A percentile compares a stretch with the other conserved stretches of the same genome.
Conservation (phyloP, 805 yeast species). For the Saccharomycopsis guyanensis region DNA sequence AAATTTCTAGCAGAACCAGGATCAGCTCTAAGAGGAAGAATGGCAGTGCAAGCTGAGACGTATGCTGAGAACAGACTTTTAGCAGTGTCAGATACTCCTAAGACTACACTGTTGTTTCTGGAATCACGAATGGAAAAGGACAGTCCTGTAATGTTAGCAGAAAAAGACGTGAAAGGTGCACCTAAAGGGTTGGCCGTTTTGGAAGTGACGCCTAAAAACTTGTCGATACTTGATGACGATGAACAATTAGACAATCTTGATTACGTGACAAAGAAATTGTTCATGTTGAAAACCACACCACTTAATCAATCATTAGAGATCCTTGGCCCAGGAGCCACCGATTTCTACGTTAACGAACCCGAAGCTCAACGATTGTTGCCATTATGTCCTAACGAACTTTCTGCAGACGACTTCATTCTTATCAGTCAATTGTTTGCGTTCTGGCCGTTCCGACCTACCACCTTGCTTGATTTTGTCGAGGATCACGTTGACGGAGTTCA, state of each 20-base stretch:
- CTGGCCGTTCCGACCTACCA: constrained; percentile 86
- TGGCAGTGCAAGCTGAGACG: constrained; percentile 57
- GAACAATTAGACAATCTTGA: constrained; percentile 55
- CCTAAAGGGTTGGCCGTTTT: constrained; percentile 43
- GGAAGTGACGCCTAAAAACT: constrained; percentile 43
- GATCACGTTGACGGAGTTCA: constrained; percentile 19
- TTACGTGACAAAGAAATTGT: constrained; percentile 53
- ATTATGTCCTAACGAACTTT: constrained; percentile 41
- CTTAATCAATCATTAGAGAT: constrained; percentile 39
- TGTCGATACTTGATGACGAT: constrained; percentile 24
- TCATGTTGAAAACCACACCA: constrained; percentile 40
- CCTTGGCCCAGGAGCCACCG: constrained; percentile 78
- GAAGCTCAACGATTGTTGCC: constrained; percentile 33
- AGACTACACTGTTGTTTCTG: constrained; percentile 22
- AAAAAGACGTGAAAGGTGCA: background rate
- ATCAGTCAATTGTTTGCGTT: constrained; percentile 45
- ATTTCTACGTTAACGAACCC: constrained; percentile 34
- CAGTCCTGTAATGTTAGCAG: constrained; percentile 29
- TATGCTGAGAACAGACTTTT: constrained; percentile 51
- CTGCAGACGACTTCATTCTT: constrained; percentile 44
- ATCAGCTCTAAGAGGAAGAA: constrained; percentile 46
- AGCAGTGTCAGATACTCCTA: constrained; percentile 36
- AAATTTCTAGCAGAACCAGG: constrained; percentile 52
- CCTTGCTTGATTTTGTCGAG: constrained; percentile 36
- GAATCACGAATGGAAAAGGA: constrained; percentile 20